A percentile compares a stretch with the other conserved stretches of the same genome.
phyloP scores from a whole-genome alignment of 2,329 filamentous ascomycete genomes.

The Cercospora sp. region DNA sequence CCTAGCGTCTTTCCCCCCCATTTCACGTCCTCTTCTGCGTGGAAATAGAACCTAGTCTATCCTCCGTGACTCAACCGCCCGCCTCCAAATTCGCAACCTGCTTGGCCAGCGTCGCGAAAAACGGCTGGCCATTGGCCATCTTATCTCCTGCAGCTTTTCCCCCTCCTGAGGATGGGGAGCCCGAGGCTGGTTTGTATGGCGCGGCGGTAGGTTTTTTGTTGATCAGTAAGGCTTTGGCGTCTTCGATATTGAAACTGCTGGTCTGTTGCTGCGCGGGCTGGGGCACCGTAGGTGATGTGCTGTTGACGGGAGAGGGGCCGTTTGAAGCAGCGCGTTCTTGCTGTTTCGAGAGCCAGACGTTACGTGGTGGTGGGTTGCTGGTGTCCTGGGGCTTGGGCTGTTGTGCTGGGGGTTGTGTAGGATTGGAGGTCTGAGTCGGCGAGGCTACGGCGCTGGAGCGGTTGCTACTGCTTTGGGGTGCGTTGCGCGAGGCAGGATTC shows the following conservation, averaged over 20 bases:
- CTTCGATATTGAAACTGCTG: slow-evolving; percentile 8
- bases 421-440: neutral
- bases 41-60: neutral
- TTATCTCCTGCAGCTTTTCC: neutral
- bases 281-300: neutral
- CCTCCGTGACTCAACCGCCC: neutral
- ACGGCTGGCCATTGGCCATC: slow-evolving; percentile 5
- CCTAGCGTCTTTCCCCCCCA: too few species aligned
- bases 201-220: neutral
- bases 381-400: neutral
- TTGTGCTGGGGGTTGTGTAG: neutral
- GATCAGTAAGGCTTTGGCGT: slow-evolving; percentile 1
- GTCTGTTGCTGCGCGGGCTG: neutral
- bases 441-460: slow-evolving; percentile 5
- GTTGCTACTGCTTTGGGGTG: slow-evolving; percentile 2
- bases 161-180: neutral
- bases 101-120: slow-evolving; percentile 7
- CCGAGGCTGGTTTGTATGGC: slow-evolving; percentile 1
- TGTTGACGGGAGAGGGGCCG: slow-evolving; percentile 5
- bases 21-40: neutral
- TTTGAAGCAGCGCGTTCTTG: slow-evolving; percentile 3
- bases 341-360: slow-evolving; percentile 5
- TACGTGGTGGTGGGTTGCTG: slow-evolving; percentile 7
- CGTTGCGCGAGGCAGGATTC: slow-evolving; percentile 1
- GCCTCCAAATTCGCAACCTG: slow-evolving; percentile 10